Conservation (phyloP, 2,329 filamentous ascomycete species). For the Coniochaeta sp. region DNA sequence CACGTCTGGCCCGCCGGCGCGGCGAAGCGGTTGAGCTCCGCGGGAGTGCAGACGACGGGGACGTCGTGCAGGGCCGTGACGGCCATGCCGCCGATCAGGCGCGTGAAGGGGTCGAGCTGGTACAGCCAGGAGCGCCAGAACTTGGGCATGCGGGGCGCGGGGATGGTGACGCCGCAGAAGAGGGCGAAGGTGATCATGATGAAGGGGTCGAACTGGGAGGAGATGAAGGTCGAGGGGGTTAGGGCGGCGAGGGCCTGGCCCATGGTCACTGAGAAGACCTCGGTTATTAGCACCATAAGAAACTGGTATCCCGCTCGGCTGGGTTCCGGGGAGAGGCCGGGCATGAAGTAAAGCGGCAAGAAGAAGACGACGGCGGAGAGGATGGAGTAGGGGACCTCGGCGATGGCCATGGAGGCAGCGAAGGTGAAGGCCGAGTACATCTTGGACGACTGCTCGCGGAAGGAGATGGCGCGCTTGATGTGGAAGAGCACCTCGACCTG, state of each 20-base stretch:
- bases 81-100: constrained; percentile 73
- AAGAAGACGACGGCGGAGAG: constrained; percentile 77
- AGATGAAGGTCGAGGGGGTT: constrained; percentile 73
- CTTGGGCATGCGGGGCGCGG: constrained; percentile 65
- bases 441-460: constrained; percentile 78
- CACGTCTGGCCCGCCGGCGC: constrained; percentile 62
- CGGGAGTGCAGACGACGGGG: constrained; percentile 50
- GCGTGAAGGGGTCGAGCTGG: constrained; percentile 75
- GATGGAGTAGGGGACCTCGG: constrained; percentile 78
- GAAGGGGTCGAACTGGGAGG: constrained; percentile 73
- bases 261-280: constrained; percentile 76
- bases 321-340: constrained; percentile 58
- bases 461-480: constrained; percentile 72
- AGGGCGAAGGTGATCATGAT: constrained; percentile 75
- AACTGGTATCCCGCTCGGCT: constrained; percentile 78
- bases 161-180: constrained; percentile 84
- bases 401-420: constrained; percentile 67
- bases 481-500: constrained; percentile 84
- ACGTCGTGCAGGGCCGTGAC: constrained; percentile 67
- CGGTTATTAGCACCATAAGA: constrained; percentile 75
- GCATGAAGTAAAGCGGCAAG: constrained; percentile 78
- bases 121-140: constrained; percentile 81
- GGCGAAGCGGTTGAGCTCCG: constrained; percentile 62
- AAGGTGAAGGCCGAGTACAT: constrained; percentile 81
- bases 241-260: constrained; percentile 70